Evolutionary conservation across 116 monocot genomes (phyloP).

Genomic region (Dioscorea cayenensis): DNA sequence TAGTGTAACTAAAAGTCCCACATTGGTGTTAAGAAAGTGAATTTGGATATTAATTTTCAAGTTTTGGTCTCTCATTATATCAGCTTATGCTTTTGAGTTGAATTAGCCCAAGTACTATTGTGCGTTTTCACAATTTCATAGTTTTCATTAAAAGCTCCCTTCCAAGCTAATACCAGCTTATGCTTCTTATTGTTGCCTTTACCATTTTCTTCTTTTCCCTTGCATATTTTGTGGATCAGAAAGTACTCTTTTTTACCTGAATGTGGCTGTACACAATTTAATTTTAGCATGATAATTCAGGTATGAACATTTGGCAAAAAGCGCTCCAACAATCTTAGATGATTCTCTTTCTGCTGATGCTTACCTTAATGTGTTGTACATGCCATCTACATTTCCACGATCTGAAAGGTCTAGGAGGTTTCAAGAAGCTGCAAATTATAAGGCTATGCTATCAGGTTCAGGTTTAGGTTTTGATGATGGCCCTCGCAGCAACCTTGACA

Average conservation of each 20-base stretch:
- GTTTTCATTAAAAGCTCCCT: too few species aligned
- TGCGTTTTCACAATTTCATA: too few species aligned
- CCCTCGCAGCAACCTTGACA: constrained; percentile 85
- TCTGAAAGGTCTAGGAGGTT: constrained; percentile 58
- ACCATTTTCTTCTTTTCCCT: too few species aligned
- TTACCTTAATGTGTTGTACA: constrained; percentile 82
- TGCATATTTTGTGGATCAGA: too few species aligned
- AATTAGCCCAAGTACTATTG: too few species aligned
- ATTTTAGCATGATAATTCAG: constrained; percentile 30
- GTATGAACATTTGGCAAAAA: constrained; percentile 87
- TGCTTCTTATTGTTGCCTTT: too few species aligned
- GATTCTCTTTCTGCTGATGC: constrained; percentile 97
- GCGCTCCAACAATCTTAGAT: constrained; percentile 76
- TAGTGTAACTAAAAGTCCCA: too few species aligned
- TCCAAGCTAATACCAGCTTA: too few species aligned
- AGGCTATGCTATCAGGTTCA: constrained; percentile 16
- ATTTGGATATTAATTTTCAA: too few species aligned
- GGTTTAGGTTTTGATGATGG: constrained; percentile 65
- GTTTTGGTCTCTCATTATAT: too few species aligned
- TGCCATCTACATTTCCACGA: constrained; percentile 90
- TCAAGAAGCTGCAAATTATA: constrained; percentile 25
- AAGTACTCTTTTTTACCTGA: constrained; percentile 1
- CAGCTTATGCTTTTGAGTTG: too few species aligned
- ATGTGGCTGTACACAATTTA: background rate
- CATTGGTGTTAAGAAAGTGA: too few species aligned